Conservation (phyloP, 768 basidiomycete species). For the Neoboletus brunneissimus region DNA sequence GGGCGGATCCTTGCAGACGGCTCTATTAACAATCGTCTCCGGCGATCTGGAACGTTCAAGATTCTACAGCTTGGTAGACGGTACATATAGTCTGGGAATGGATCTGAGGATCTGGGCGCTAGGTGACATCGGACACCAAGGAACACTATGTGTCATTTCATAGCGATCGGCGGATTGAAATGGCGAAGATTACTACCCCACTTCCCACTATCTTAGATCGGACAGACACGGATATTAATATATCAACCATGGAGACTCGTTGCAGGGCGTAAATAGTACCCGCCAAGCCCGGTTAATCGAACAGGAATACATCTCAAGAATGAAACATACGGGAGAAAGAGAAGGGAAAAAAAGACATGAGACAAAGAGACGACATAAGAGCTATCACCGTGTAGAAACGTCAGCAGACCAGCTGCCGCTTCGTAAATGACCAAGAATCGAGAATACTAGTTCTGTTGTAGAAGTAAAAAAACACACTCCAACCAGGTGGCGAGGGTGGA, state of each 20-base stretch:
- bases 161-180: conserved; percentile 2
- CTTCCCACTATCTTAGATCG: conserved; percentile 5
- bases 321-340: background rate
- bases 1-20: background rate
- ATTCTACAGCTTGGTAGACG: conserved; percentile 27
- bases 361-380: background rate
- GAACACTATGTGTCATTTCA: background rate
- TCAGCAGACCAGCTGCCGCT: conserved; percentile 8
- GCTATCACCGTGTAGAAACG: background rate
- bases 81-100: conserved; percentile 5
- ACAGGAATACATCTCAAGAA: background rate
- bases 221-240: background rate
- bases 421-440: background rate
- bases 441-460: background rate
- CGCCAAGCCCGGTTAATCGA: conserved; percentile 4
- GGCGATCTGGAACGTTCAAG: background rate
- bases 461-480: background rate
- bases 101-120: conserved; percentile 2
- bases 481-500: background rate
- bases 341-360: background rate
- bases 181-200: background rate
- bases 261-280: background rate
- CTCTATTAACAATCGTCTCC: background rate
- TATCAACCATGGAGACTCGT: conserved; percentile 4
- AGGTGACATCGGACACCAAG: background rate